Conservation (phyloP, 179 eudicot genomes). For the Actinidia polygama region DNA sequence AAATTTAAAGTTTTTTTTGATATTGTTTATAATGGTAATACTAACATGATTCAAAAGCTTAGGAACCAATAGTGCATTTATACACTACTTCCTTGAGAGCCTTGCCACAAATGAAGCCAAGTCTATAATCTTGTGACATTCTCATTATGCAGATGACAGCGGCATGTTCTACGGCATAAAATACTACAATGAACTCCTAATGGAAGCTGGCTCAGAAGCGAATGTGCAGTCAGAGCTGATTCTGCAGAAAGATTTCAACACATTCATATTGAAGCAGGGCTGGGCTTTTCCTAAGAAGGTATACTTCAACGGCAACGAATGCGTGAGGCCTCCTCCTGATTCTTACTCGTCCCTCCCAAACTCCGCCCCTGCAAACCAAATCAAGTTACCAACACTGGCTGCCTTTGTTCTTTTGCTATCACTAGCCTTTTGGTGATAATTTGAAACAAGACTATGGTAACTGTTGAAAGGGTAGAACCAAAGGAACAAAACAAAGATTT, state of each 20-base stretch:
- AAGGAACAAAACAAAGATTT: too few relatives aligned
- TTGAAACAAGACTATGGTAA: too few relatives aligned
- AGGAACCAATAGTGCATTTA: too few relatives aligned
- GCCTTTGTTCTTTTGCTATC: too few relatives aligned
- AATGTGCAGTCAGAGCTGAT: background rate
- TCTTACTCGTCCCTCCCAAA: background rate
- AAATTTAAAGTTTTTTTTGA: too few relatives aligned
- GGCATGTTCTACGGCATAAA: background rate
- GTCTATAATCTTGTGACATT: background rate
- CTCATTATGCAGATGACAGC: background rate
- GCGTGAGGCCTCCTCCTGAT: background rate
- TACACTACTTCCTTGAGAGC: background rate
- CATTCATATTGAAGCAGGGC: background rate
- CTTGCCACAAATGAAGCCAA: background rate
- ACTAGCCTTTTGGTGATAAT: too few relatives aligned
- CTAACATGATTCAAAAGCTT: too few relatives aligned
- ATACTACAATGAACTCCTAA: background rate
- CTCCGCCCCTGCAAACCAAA: too few relatives aligned
- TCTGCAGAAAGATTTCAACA: background rate
- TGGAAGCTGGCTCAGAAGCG: background rate
- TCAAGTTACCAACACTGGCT: too few relatives aligned
- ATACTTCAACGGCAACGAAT: background rate
- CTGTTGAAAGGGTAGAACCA: too few relatives aligned
- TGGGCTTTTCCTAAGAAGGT: constrained; percentile 1
- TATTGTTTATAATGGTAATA: too few relatives aligned